phyloP scores from a whole-genome alignment of 108 stramenopile species.

The Stephanodiscus triporus region DNA sequence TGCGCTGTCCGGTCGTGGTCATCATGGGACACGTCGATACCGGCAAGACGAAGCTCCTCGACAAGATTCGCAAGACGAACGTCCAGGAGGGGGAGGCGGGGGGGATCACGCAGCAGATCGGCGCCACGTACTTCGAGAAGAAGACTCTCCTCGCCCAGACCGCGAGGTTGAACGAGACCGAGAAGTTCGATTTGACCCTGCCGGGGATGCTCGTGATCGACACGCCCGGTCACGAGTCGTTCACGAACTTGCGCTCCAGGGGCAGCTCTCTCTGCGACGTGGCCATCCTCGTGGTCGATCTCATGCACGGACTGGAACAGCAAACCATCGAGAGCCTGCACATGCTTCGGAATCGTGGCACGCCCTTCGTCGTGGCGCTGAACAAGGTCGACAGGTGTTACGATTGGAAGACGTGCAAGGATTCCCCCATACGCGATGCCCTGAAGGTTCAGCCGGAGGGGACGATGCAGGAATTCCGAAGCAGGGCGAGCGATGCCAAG shows the following conservation, averaged over 20 bases:
- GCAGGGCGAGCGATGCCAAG: conserved; percentile 79
- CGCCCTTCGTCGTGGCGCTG: conserved; percentile 98
- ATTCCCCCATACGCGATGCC: conserved; percentile 92
- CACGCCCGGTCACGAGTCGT: conserved; percentile 99
- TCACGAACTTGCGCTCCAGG: conserved; percentile 95
- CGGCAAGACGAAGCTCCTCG: conserved; percentile 98
- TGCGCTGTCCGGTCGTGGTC: conserved; percentile 96
- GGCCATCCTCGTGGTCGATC: conserved; percentile 98
- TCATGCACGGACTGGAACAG: conserved; percentile 99
- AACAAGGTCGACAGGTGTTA: conserved; percentile 99
- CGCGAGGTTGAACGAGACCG: conserved; percentile 81
- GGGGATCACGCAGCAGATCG: conserved; percentile 99
- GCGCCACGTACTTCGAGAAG: conserved; percentile 98
- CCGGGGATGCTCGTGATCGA: conserved; percentile 99
- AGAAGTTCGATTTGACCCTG: conserved; percentile 85
- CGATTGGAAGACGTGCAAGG: conserved; percentile 94
- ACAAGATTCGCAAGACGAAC: conserved; percentile 99
- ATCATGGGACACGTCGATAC: conserved; percentile 99
- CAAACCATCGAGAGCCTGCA: conserved; percentile 98
- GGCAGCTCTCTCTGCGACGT: conserved; percentile 98
- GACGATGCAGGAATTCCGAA: conserved; percentile 91
- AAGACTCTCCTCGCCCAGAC: conserved; percentile 88
- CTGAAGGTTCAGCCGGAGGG: conserved; percentile 92
- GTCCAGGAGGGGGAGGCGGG: conserved; percentile 99
- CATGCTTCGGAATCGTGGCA: conserved; percentile 89